Evolutionary conservation across 768 basidiomycete species (phyloP).

Genomic region (Arthromyces matolae): DNA sequence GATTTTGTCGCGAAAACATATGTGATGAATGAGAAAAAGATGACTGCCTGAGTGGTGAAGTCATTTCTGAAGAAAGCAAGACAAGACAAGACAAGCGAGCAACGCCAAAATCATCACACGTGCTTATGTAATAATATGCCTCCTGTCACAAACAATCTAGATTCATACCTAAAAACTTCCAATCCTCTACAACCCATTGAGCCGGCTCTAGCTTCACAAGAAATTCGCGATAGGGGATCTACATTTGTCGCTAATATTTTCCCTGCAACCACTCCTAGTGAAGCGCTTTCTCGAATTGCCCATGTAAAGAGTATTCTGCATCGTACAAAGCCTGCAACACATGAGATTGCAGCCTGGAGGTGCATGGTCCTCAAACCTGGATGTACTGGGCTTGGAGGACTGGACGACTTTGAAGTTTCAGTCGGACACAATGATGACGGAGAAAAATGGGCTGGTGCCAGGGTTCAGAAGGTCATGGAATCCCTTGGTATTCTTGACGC

Average conservation of each 20-base stretch:
- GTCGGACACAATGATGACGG: slow-evolving; percentile 72
- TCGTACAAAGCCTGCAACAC: slow-evolving; percentile 53
- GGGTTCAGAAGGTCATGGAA: slow-evolving; percentile 65
- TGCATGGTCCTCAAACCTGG: slow-evolving; percentile 70
- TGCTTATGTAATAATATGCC: slow-evolving; percentile 5
- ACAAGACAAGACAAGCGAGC: slow-evolving; percentile 1
- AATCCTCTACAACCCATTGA: slow-evolving; percentile 36
- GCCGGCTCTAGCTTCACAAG: slow-evolving; percentile 58
- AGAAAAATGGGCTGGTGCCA: slow-evolving; percentile 67
- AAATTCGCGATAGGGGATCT: slow-evolving; percentile 72
- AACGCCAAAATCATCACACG: slow-evolving; percentile 2
- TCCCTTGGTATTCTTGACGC: slow-evolving; percentile 70
- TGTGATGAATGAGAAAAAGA: slow-evolving; percentile 8
- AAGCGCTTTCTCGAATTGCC: slow-evolving; percentile 46
- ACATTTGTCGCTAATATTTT: slow-evolving; percentile 67
- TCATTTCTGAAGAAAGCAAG: slow-evolving; percentile 10
- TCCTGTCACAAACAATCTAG: slow-evolving; percentile 34
- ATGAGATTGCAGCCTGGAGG: slow-evolving; percentile 78
- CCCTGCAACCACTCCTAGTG: slow-evolving; percentile 45
- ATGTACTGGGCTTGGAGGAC: slow-evolving; percentile 60
- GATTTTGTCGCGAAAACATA: slow-evolving; percentile 13
- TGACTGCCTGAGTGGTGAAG: slow-evolving; percentile 13
- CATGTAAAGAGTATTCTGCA: slow-evolving; percentile 59
- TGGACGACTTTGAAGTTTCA: slow-evolving; percentile 71
- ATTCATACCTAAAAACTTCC: slow-evolving; percentile 48